Conservation (phyloP, 257 asterid genomes). For the Lycium ferocissimum region DNA sequence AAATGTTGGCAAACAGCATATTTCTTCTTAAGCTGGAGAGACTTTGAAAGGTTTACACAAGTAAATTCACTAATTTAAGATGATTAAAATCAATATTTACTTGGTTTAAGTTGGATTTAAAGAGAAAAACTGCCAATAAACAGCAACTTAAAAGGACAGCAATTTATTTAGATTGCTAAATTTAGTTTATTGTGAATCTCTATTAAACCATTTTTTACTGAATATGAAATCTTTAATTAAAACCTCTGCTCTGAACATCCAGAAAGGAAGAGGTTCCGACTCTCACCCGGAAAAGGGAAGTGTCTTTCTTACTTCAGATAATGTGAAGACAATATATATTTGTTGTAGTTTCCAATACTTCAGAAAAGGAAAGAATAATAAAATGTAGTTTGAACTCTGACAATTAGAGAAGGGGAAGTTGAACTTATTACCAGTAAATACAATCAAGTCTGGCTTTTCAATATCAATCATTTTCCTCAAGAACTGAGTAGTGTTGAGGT, state of each 20-base stretch:
- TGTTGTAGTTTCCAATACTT: not conserved
- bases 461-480: conserved; percentile 72
- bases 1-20: not conserved
- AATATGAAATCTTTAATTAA: not conserved
- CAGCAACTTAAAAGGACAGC: not conserved
- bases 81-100: not conserved
- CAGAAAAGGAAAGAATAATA: not conserved
- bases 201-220: not conserved
- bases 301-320: not conserved
- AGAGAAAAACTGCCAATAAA: not conserved
- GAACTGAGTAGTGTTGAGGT: conserved; percentile 77
- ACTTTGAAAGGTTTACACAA: not conserved
- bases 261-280: not conserved
- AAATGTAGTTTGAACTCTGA: not conserved
- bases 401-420: not conserved
- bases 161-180: not conserved
- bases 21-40: not conserved
- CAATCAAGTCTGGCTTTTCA: conserved; percentile 94
- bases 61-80: not conserved
- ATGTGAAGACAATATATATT: not conserved
- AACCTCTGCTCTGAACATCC: not conserved
- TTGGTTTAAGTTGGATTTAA: not conserved
- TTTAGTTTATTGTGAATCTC: not conserved
- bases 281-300: not conserved
- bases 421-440: conserved; percentile 73